phyloP scores from a whole-genome alignment of 805 yeast species.

The Blastobotrys chiropterorum region DNA sequence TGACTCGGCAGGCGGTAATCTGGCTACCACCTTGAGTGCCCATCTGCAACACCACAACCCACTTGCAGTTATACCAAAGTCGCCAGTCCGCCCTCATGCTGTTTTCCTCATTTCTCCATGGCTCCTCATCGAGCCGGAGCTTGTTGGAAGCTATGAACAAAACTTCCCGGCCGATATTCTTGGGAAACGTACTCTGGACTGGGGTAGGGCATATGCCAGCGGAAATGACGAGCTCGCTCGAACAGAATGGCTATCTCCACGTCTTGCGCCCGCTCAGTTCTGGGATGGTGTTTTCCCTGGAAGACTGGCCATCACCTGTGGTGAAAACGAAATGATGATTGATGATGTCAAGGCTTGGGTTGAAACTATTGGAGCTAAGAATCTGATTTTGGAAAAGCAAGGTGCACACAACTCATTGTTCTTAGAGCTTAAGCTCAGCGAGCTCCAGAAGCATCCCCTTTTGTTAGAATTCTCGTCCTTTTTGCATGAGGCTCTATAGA shows the following conservation, averaged over 20 bases:
- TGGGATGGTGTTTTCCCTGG: constrained; percentile 14
- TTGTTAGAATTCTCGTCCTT: constrained; percentile 4
- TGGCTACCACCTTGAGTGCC: constrained; percentile 7
- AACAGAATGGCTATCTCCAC: constrained; percentile 8
- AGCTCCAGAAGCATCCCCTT: constrained; percentile 3
- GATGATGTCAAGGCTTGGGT: constrained; percentile 6
- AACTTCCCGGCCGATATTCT: constrained; percentile 8
- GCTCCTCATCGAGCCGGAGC: constrained; percentile 9
- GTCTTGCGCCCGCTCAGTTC: constrained; percentile 5
- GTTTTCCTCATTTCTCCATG: constrained; percentile 15
- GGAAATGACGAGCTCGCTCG: background rate
- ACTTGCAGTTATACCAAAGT: background rate
- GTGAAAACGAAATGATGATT: constrained; percentile 8
- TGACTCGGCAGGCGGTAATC: constrained; percentile 17
- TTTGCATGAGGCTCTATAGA: background rate
- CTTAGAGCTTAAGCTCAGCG: constrained; percentile 1
- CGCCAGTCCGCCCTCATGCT: constrained; percentile 9
- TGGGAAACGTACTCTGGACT: constrained; percentile 5
- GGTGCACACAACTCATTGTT: constrained; percentile 9
- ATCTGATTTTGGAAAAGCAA: constrained; percentile 1
- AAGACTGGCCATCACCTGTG: constrained; percentile 6
- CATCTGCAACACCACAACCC: constrained; percentile 7
- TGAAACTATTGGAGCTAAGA: constrained; percentile 1
- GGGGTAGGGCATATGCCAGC: constrained; percentile 7
- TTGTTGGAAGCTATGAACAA: constrained; percentile 8